phyloP scores from a whole-genome alignment of 139 green algal genomes.

The Desmodesmus armatus region DNA sequence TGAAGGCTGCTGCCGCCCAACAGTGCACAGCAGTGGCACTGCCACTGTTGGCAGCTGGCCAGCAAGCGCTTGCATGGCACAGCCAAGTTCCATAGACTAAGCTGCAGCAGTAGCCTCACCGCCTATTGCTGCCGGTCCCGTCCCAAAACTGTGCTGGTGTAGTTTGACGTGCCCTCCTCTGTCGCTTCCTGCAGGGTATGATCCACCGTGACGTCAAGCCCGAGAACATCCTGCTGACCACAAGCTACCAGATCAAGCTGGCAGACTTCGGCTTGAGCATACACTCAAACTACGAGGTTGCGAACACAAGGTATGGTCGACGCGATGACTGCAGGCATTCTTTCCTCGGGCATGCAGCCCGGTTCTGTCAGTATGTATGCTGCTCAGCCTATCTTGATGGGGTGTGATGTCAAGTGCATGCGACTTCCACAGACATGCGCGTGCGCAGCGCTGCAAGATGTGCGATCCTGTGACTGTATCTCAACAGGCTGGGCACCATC shows the following conservation, averaged over 20 bases:
- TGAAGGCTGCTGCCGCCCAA: background rate
- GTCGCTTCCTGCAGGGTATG: slow-evolving; percentile 59
- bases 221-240: slow-evolving; percentile 92
- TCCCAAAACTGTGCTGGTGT: no score
- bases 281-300: slow-evolving; percentile 64
- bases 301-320: slow-evolving; percentile 57
- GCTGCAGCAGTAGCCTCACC: no score
- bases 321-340: no score
- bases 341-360: background rate
- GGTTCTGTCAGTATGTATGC: background rate
- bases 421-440: background rate
- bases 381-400: no score
- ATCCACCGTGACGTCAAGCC: slow-evolving; percentile 99
- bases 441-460: no score
- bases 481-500: slow-evolving; percentile 70
- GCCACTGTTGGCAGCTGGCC: no score
- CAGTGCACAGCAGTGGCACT: background rate
- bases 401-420: no score
- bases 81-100: no score
- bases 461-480: background rate
- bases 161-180: background rate
- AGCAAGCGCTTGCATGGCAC: no score
- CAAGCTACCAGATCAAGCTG: slow-evolving; percentile 76
- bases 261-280: slow-evolving; percentile 79
- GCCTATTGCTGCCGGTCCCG: no score